Percentiles rank a stretch among this genome's conserved stretches.
These are phyloP conservation scores for Rickenella mellea DNA, from an alignment of 768 basidiomycete species.

Conservation along the genomic window DNA sequence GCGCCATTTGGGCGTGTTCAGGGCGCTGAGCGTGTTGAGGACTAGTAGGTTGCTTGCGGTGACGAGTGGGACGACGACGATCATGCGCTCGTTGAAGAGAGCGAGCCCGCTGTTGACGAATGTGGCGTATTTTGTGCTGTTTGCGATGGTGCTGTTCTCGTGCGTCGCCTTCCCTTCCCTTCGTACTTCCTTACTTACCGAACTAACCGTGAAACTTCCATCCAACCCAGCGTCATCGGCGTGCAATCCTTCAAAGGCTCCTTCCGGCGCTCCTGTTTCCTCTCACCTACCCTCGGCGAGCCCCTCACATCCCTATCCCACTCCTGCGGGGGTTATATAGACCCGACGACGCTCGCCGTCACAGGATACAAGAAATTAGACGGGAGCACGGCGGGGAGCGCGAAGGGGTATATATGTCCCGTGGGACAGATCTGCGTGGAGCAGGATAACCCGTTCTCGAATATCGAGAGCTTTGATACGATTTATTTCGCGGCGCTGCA, in stretches of 20 bases:
- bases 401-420: constrained; percentile 89
- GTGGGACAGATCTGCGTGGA: constrained; percentile 78
- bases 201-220: constrained; percentile 1
- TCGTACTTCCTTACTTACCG: background rate
- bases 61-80: constrained; percentile 89
- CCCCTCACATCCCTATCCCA: constrained; percentile 38
- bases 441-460: constrained; percentile 50
- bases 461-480: constrained; percentile 80
- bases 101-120: constrained; percentile 84
- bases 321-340: constrained; percentile 75
- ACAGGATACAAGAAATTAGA: constrained; percentile 32
- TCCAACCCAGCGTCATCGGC: constrained; percentile 78
- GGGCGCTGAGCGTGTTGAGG: constrained; percentile 80
- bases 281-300: constrained; percentile 48
- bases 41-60: constrained; percentile 76
- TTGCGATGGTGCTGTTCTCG: constrained; percentile 86
- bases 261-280: constrained; percentile 52
- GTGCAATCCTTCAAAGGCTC: constrained; percentile 90
- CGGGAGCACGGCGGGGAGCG: constrained; percentile 23
- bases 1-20: constrained; percentile 77
- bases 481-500: constrained; percentile 76
- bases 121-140: constrained; percentile 86
- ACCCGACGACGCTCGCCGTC: constrained; percentile 40
- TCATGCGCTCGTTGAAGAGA: constrained; percentile 86
- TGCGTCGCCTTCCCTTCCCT: constrained; percentile 25